phyloP scores from a whole-genome alignment of 2,329 filamentous ascomycete genomes.

The Hymenotorrendiella dingleyae region DNA sequence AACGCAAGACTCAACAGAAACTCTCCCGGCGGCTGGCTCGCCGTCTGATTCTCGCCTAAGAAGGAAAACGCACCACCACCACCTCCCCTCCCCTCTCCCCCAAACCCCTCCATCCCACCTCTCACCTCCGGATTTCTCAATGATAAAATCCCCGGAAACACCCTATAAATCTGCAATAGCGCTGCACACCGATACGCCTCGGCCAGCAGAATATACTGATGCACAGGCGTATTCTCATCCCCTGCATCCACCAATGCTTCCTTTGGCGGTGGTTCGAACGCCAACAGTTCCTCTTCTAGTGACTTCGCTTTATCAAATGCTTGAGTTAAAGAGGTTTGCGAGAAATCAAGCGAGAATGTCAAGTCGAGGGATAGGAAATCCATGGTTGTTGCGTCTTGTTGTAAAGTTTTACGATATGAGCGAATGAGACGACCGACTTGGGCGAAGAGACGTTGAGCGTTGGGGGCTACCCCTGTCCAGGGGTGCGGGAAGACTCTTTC shows the following conservation, averaged over 20 bases:
- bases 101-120: conserved; percentile 4
- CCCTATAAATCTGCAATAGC: conserved; percentile 23
- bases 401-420: conserved; percentile 17
- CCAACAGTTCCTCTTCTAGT: conserved; percentile 24
- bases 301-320: conserved; percentile 16
- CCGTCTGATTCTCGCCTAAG: conserved; percentile 10
- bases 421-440: conserved; percentile 26
- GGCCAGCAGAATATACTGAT: conserved; percentile 27
- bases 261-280: conserved; percentile 19
- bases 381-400: conserved; percentile 16
- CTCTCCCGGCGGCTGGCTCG: conserved; percentile 20
- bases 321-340: conserved; percentile 15
- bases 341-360: conserved; percentile 17
- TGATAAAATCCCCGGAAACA: conserved; percentile 22
- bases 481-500: conserved; percentile 26
- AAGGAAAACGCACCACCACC: conserved; percentile 10
- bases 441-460: conserved; percentile 23
- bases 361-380: conserved; percentile 22
- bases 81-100: no score
- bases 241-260: conserved; percentile 24
- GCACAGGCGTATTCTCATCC: conserved; percentile 26
- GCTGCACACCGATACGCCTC: conserved; percentile 26
- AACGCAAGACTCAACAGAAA: conserved; percentile 26
- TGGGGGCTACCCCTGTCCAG: conserved; percentile 26
- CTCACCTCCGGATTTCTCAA: conserved; percentile 14